Base-by-base conservation (phyloP, 169 alveolate genomes). In the Plasmodium coatneyi region DNA sequence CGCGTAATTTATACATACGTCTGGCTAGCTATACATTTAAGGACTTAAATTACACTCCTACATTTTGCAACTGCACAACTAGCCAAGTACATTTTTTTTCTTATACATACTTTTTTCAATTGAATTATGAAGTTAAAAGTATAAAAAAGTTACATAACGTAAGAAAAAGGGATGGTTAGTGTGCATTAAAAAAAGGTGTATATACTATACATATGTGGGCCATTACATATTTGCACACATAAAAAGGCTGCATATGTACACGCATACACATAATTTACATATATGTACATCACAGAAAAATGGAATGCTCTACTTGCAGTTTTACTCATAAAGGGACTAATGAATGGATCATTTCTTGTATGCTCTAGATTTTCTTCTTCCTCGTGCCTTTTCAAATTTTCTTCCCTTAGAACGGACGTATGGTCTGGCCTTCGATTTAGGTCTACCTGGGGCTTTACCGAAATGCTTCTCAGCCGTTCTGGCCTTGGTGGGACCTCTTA, bases 391-490 rank as follows among this genome's bases (percentile, higher is more conserved):
- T 95, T 98, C 99, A 96, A 97, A 97, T 96, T 98, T 98, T 92
- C 99, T 97, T 82, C 99, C 99, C 96, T 97, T 98, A 70, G 98
- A 97, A 39, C 97, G 97, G 46, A 97, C 98, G 92, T 96, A 97
- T 71, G 99, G 99, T 96, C 97, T 98, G 87, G 99, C 95, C 91
- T 95, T 93, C 84, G 99, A 97, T 87, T 97, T 96, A 41, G 99
- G 98, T 74, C 96, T 95, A 46, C 99, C 99, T 34, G 99, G 99
- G 41, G 99, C 99, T 91, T 95, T 96, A 49, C 99, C 99, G 95
- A 99, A 99, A 98, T 98, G 99, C 83, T 97, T 98, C 96, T 98
- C 99, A 80, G 98, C 99, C 80, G 96, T 98, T 93, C 99, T 98
- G 92, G 98, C 98, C 97, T 98, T 98, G 43, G 98, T 97, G 49